Evolutionary conservation across 768 basidiomycete species (phyloP).

Genomic region (Kwoniella newhampshirensis): DNA sequence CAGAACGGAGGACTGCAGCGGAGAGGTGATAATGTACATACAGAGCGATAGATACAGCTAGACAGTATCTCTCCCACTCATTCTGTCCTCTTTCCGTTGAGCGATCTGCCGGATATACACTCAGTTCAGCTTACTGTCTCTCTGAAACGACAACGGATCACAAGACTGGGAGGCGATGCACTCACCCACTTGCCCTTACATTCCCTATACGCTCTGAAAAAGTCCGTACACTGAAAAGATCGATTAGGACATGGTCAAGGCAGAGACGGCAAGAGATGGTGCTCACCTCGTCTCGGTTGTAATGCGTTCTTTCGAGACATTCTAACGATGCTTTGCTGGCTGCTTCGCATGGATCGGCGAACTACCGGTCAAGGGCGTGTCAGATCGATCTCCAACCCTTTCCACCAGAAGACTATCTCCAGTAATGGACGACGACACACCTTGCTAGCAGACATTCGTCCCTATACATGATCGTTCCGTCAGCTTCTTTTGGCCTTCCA

Average conservation of each 20-base stretch:
- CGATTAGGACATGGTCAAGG: background rate
- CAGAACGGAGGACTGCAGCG: too few relatives aligned
- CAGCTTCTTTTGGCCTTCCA: too few relatives aligned
- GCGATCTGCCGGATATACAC: slow-evolving; percentile 26
- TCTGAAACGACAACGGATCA: background rate
- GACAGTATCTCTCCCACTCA: slow-evolving; percentile 25
- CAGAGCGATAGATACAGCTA: background rate
- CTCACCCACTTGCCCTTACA: slow-evolving; percentile 53
- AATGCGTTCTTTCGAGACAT: slow-evolving; percentile 51
- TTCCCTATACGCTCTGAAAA: slow-evolving; percentile 48
- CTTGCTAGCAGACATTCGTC: slow-evolving; percentile 26
- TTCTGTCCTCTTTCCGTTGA: slow-evolving; percentile 44
- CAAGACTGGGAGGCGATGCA: background rate
- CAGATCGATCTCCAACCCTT: background rate
- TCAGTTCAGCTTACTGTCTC: background rate
- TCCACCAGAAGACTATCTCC: background rate
- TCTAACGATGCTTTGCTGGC: slow-evolving; percentile 48
- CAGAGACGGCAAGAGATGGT: background rate
- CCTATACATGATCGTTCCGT: slow-evolving; percentile 6
- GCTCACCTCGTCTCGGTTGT: slow-evolving; percentile 51
- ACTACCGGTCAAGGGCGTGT: slow-evolving; percentile 21
- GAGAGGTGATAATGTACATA: too few relatives aligned
- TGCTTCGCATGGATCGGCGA: slow-evolving; percentile 51
- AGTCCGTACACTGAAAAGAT: slow-evolving; percentile 34
- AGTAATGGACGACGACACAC: slow-evolving; percentile 4